phyloP scores from a whole-genome alignment of 345 rosid species.

The Aethionema arabicum region DNA sequence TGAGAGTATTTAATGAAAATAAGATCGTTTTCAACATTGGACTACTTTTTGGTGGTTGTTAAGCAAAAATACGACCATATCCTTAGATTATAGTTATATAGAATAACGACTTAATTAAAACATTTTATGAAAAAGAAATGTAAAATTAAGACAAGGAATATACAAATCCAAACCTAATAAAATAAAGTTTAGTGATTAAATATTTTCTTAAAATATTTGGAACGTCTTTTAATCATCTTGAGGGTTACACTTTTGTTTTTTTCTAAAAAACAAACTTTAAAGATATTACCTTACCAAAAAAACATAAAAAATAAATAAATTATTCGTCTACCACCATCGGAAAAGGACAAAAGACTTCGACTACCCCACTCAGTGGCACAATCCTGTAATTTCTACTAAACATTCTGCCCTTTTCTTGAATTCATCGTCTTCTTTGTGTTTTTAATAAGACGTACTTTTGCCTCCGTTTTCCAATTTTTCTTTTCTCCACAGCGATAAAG shows the following conservation, averaged over 20 bases:
- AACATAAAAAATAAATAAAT: neutral
- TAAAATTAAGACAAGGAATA: neutral
- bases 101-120: too few relatives aligned
- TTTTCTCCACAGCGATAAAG: slow-evolving; percentile 24
- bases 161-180: neutral
- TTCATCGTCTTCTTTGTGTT: slow-evolving; percentile 33
- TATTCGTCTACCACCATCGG: slow-evolving; percentile 34
- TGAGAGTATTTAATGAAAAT: neutral
- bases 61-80: too few relatives aligned
- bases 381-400: slow-evolving; percentile 31
- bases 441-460: slow-evolving; percentile 34
- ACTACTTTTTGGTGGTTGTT: too few relatives aligned
- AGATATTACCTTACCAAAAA: slow-evolving; percentile 25
- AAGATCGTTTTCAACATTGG: neutral
- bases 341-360: slow-evolving; percentile 44
- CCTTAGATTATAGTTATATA: too few relatives aligned
- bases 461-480: slow-evolving; percentile 13
- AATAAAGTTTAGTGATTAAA: slow-evolving; percentile 14
- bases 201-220: slow-evolving; percentile 1
- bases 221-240: slow-evolving; percentile 30
- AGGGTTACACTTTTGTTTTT: slow-evolving; percentile 28
- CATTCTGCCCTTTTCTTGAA: slow-evolving; percentile 35
- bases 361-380: slow-evolving; percentile 46
- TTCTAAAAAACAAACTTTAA: slow-evolving; percentile 35
- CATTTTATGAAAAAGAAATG: neutral